Conservation (phyloP, 805 yeast species). For the Ogataea zsoltii region DNA sequence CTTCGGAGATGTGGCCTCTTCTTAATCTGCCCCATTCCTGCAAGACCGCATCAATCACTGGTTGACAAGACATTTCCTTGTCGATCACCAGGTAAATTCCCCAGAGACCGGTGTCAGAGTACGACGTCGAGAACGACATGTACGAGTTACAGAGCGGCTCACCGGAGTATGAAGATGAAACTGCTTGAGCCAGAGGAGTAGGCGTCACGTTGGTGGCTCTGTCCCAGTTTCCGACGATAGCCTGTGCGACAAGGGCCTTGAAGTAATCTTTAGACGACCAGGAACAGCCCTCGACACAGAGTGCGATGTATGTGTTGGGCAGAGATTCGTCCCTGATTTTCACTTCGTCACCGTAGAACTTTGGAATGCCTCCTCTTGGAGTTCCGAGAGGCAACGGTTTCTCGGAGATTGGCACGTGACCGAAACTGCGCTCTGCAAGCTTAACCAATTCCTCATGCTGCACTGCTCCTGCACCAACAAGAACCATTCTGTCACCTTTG, state of each 20-base stretch:
- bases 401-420: slow-evolving; percentile 57
- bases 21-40: slow-evolving; percentile 89
- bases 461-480: slow-evolving; percentile 96
- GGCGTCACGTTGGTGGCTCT: slow-evolving; percentile 86
- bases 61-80: slow-evolving; percentile 61
- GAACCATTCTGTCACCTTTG: slow-evolving; percentile 95
- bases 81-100: slow-evolving; percentile 92
- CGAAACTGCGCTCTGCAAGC: slow-evolving; percentile 75
- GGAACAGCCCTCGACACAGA: slow-evolving; percentile 96
- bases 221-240: slow-evolving; percentile 97
- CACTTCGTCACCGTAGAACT: slow-evolving; percentile 83
- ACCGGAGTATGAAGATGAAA: slow-evolving; percentile 38
- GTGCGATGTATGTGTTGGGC: slow-evolving; percentile 88
- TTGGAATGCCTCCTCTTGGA: slow-evolving; percentile 70
- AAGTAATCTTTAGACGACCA: slow-evolving; percentile 97
- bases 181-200: slow-evolving; percentile 75
- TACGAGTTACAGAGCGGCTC: slow-evolving; percentile 85
- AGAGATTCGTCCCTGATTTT: slow-evolving; percentile 78
- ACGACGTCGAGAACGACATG: slow-evolving; percentile 95
- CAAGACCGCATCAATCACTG: slow-evolving; percentile 71
- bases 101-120: slow-evolving; percentile 97
- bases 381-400: slow-evolving; percentile 71
- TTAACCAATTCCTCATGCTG: slow-evolving; percentile 81
- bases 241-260: slow-evolving; percentile 94
- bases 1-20: slow-evolving; percentile 71